These are phyloP conservation scores for Rhododendron simsii DNA, from an alignment of 148 eudicot genomes.

Conservation along the genomic window DNA sequence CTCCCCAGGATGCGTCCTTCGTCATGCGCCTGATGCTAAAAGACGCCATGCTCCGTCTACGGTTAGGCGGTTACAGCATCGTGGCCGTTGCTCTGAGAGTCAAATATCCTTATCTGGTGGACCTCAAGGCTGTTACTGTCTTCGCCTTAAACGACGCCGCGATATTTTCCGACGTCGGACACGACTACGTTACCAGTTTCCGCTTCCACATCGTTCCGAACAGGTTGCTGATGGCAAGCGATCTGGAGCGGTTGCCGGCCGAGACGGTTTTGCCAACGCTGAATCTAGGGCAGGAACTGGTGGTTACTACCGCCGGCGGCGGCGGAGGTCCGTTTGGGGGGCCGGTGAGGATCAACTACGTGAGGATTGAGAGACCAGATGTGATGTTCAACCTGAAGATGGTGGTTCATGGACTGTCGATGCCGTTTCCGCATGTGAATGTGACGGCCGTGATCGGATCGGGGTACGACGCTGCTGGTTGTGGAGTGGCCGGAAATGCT, in stretches of 20 bases:
- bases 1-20: too few species aligned
- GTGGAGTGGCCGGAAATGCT: slow-evolving; percentile 6
- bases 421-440: slow-evolving; percentile 63
- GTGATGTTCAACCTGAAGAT: slow-evolving; percentile 62
- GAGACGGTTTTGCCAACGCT: slow-evolving; percentile 53
- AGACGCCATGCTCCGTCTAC: too few species aligned
- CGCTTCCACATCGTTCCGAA: slow-evolving; percentile 71
- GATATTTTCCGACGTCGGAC: slow-evolving; percentile 26
- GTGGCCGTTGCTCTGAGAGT: too few species aligned
- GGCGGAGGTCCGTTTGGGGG: slow-evolving; percentile 41
- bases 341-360: slow-evolving; percentile 70
- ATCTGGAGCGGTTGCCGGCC: slow-evolving; percentile 43
- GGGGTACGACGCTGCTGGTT: slow-evolving; percentile 8
- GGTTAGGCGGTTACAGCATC: too few species aligned
- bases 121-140: too few species aligned
- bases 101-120: too few species aligned
- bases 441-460: slow-evolving; percentile 9
- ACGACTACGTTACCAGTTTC: slow-evolving; percentile 44
- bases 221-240: slow-evolving; percentile 39
- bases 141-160: too few species aligned
- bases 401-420: slow-evolving; percentile 57
- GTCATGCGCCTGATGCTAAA: too few species aligned
- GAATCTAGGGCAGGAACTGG: slow-evolving; percentile 40
- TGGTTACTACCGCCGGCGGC: slow-evolving; percentile 22
- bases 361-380: slow-evolving; percentile 50